Evolutionary conservation across 768 basidiomycete species (phyloP), one percentile per base, ranked within the genome.

Genomic region (Termitomyces sp.): DNA sequence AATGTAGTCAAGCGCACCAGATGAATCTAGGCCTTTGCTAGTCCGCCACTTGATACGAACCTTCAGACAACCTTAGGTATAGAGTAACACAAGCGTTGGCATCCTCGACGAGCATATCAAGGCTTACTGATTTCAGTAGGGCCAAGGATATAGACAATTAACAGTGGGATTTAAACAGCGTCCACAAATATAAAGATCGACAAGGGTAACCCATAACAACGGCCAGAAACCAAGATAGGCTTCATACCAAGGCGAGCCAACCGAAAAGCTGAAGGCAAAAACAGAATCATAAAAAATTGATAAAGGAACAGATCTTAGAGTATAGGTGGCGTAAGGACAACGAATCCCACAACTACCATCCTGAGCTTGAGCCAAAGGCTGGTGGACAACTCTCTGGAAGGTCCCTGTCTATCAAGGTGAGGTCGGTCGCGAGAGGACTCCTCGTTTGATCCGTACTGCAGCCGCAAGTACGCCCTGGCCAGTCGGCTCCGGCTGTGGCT

Each of bases 391-490:
- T 52, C 36, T 16, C 18, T 28, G 26, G 36, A 52, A 40, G 18
- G 24, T 5, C 4, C 38, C 18, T n/a, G 20, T 52, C 28, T 13
- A 45, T 59, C 32, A 62, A 54, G 61, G 59, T 33, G 58, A 63
- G 11, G 44, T 38, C 45, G 43, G 36, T 33, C 55, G n/a, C 36
- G 53, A 48, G 10, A 43, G 22, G 14, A 54, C 55, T 10, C 61
- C 61, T 30, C 62, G 58, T 60, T 71, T 70, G 45, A 72, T 72
- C 41, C 63, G 62, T 47, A 68, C 71, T 54, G 71, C 68, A 53
- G 68, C 68, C 24, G 67, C 70, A 47, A 71, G 54, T 24, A 68
- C 63, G 20, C 55, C 52, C 11, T 60, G 55, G 54, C 54, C 58
- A 46, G 45, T 46, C 40, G 63, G 56, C 56, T 61, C 33, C 57